A percentile compares a stretch with the other conserved stretches of the same genome.
Conservation (phyloP, 2,329 filamentous ascomycete species). For the Paracamarosporium sp. region DNA sequence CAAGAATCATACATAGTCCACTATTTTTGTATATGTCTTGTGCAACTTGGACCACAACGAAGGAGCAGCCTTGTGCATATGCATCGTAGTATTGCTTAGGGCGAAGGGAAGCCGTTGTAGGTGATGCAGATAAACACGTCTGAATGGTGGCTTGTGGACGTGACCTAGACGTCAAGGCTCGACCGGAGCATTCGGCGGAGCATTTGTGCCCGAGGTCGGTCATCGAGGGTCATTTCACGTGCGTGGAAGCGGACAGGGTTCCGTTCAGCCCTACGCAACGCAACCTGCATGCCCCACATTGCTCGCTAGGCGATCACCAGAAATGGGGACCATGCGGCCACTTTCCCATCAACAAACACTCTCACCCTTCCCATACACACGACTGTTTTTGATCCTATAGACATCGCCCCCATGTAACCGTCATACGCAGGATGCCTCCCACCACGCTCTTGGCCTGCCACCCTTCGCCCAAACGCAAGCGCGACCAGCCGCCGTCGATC, state of each 20-base stretch:
- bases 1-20: no score
- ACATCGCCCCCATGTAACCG: constrained; percentile 34
- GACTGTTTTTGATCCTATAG: not conserved
- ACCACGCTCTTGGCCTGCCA: constrained; percentile 37
- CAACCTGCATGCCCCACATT: constrained; percentile 23
- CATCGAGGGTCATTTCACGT: constrained; percentile 1
- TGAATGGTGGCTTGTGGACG: not conserved
- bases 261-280: constrained; percentile 22
- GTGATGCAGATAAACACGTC: no score
- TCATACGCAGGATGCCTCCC: constrained; percentile 38
- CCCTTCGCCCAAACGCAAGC: constrained; percentile 49
- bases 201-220: not conserved
- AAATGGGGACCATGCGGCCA: constrained; percentile 11
- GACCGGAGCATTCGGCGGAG: not conserved
- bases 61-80: no score
- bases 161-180: not conserved
- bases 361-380: not conserved
- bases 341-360: constrained; percentile 14
- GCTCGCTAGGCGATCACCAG: constrained; percentile 20
- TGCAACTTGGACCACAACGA: no score
- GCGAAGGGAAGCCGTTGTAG: no score
- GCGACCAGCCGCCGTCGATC: constrained; percentile 37
- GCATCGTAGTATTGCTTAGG: no score
- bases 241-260: constrained; percentile 7
- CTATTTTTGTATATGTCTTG: no score